phyloP scores from a whole-genome alignment of 768 basidiomycete species.

The Daedalea quercina region DNA sequence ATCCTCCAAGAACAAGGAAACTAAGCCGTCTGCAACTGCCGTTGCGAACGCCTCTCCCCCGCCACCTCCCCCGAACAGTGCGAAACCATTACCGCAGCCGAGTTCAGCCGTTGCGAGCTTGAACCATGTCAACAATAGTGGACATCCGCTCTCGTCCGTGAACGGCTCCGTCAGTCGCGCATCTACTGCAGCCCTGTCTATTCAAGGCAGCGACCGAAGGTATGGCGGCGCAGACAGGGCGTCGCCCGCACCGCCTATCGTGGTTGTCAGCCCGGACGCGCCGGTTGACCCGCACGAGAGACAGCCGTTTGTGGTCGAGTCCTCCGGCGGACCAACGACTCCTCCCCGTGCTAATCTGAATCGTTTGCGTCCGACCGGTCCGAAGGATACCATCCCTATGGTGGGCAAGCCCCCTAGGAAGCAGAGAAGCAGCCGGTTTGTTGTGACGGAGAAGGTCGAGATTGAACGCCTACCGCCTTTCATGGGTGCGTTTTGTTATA shows the following conservation, averaged over 20 bases:
- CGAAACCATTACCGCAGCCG: conserved; percentile 58
- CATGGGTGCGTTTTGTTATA: conserved; percentile 48
- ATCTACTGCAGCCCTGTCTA: conserved; percentile 29
- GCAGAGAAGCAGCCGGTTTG: conserved; percentile 94
- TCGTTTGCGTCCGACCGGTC: conserved; percentile 60
- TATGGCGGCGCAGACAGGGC: conserved; percentile 37
- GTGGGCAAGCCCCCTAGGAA: conserved; percentile 95
- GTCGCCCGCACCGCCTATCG: conserved; percentile 69
- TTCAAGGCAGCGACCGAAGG: conserved; percentile 51
- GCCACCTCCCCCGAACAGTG: conserved; percentile 56
- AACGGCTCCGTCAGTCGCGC: conserved; percentile 37
- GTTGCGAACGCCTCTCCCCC: conserved; percentile 38
- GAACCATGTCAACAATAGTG: conserved; percentile 29
- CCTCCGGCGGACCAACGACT: conserved; percentile 43
- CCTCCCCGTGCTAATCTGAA: conserved; percentile 60
- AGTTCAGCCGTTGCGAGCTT: conserved; percentile 32
- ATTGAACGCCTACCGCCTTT: conserved; percentile 93
- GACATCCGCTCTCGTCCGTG: conserved; percentile 33
- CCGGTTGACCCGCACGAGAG: conserved; percentile 38
- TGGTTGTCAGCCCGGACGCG: conserved; percentile 76
- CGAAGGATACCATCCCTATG: conserved; percentile 96
- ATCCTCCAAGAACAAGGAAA: conserved; percentile 64
- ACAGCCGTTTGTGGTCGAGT: conserved; percentile 18
- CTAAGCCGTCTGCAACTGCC: conserved; percentile 39
- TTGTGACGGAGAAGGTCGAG: conserved; percentile 93